Evolutionary conservation across 2,329 filamentous ascomycete species (phyloP), one percentile per base, ranked within the genome.

Genomic region (Drechslerella dactyloides): DNA sequence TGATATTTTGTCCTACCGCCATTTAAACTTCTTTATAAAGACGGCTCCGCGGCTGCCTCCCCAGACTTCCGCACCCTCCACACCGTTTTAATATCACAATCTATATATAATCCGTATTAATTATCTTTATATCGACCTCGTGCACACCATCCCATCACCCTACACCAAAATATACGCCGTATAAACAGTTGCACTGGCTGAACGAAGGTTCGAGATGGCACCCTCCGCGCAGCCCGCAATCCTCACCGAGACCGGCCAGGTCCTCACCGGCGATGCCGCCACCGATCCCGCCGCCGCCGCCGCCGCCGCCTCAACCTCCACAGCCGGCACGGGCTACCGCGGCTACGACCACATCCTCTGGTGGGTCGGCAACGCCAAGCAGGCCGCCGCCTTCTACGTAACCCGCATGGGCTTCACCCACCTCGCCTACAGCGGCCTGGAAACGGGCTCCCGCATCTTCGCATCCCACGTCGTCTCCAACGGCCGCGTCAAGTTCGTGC

Each of bases 301-400:
- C n/a, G 76, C 77, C 50, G 78, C 80, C 37, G 78, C 79, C 65
- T 77, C 80, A n/a, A 76, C 79, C 65, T 77, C 80, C 17, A 76
- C 77, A 50, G 78, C 80, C 37, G 78, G 79, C 68, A 84, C 84
- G 76, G 82, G 82, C 17, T 85, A 85, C 76, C 85, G 82, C 76
- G 83, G 84, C 72, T 82, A 86, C 52, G 83, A 85, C 76, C 90
- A 96, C 80, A 86, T 96, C 64, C 93, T 91, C 76, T 97, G 93
- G 93, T 96, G 91, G 83, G 93, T 97, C 30, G 92, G 93, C 78
- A 97, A 97, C 79, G 93, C 93, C 76, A 97, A 97, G 82, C 93
- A 97, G 83, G 91, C 92, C 1, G 93, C 93, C 42, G 85, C 89
- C 13, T 97, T 91, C 82, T 97, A 96, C 82, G 88, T 89, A 75